phyloP scores from a whole-genome alignment of 2,329 filamentous ascomycete genomes.

The Aaosphaeria pasadenensis region DNA sequence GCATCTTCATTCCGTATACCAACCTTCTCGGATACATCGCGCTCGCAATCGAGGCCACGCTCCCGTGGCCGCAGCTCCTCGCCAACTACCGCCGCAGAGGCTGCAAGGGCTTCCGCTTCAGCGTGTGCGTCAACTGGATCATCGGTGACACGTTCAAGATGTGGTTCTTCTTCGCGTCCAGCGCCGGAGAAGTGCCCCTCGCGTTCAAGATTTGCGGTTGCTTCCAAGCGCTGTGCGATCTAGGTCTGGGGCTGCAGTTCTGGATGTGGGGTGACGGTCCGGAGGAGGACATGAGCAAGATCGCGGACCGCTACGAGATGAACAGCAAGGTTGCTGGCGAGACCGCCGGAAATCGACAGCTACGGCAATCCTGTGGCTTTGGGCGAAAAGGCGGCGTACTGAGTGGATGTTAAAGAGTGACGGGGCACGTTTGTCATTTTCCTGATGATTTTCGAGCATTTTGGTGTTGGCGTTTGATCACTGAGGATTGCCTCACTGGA shows the following conservation, averaged over 20 bases:
- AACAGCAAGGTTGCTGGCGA: background rate
- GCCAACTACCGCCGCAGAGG: constrained; percentile 66
- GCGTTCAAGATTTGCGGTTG: constrained; percentile 80
- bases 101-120: constrained; percentile 74
- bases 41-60: constrained; percentile 74
- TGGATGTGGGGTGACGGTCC: constrained; percentile 35
- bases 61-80: constrained; percentile 76
- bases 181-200: constrained; percentile 65
- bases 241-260: constrained; percentile 72
- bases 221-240: constrained; percentile 76
- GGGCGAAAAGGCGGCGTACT: too few species aligned
- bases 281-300: background rate
- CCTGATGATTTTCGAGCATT: too few species aligned
- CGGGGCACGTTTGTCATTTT: too few species aligned
- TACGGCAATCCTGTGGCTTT: background rate
- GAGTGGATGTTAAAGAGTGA: too few species aligned
- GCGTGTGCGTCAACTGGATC: constrained; percentile 74
- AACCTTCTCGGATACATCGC: constrained; percentile 69
- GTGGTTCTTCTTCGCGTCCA: constrained; percentile 70
- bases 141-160: constrained; percentile 83
- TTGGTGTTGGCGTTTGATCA: too few species aligned
- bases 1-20: constrained; percentile 65
- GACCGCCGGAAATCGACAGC: background rate
- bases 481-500: too few species aligned
- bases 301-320: too few species aligned